Base-by-base conservation (phyloP, 1,139 yeast genomes). In the Zhuliangozyma blackwelliae region DNA sequence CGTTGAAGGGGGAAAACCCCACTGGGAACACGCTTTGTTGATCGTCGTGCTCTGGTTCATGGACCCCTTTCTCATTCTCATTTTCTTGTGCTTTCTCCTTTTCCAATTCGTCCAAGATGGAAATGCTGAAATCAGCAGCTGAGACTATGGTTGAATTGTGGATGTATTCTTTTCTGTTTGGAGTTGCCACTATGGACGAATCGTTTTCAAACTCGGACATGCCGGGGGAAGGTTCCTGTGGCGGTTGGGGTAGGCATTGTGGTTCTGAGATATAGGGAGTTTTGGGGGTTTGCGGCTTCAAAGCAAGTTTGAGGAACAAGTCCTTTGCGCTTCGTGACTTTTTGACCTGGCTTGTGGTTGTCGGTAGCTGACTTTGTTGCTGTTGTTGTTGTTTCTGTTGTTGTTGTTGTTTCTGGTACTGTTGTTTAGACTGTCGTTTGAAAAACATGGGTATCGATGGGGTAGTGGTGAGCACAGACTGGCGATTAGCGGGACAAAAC, bases 291-390 rank as follows among this genome's bases (percentile, higher is more conserved):
- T 23, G 11, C 3, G 21, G 25, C 30, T 26, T 32, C 12, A 22
- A 23, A 23, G 44, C 33, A 30, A 41, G 26, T 34, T 36, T 41
- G 19, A 19, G 33, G 11, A 41, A 35, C 22, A 41, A 35, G 27
- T 41, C 38, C 32, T 37, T 37, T n/a, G 40, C 39, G 32, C 39
- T 36, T 31, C 28, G 33, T 22, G 45, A 39, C 22, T 41, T 41
- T 25, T 37, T 41, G 2, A 37, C 26, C 13, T n/a, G 29, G 28
- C 19, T 22, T 31, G 28, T 10, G 31, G 28, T 5, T 23, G n/a
- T 10, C 31, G 28, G n/a, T 32, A 29, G 25, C 29, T 21, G n/a
- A n/a, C n/a, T n/a, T n/a, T 5, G 22, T 7, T 6, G 7, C 22
- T 21, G 22, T 21, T 5, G 22, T 21, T 5, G 22, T 21, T 5